Percentiles rank a stretch among this genome's conserved stretches.
Evolutionary conservation across 2,329 filamentous ascomycete species (phyloP).

Genomic region (Aspergillus sp.): DNA sequence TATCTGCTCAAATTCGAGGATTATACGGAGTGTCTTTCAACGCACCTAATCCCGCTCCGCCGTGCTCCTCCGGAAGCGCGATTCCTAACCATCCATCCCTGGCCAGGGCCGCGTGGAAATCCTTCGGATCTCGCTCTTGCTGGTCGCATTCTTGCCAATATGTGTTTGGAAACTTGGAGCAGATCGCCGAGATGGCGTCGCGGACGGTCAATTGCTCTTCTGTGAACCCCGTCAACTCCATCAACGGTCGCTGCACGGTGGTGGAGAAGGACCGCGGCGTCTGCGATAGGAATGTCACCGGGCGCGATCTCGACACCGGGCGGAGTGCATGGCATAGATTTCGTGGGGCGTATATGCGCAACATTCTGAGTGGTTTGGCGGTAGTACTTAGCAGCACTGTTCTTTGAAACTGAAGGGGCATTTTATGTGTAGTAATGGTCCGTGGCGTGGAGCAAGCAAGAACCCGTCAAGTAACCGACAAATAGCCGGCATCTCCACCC

Average conservation of each 20-base stretch:
- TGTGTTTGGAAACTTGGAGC: constrained; percentile 65
- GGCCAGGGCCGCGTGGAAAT: constrained; percentile 73
- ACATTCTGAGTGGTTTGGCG: constrained; percentile 2
- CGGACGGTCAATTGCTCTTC: constrained; percentile 71
- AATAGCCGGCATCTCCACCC: not conserved
- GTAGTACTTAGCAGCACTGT: not conserved
- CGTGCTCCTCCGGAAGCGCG: constrained; percentile 70
- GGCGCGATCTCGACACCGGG: not conserved
- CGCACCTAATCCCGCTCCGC: constrained; percentile 66
- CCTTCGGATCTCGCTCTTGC: constrained; percentile 67
- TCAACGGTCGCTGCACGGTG: constrained; percentile 47
- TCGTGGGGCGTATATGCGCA: not conserved
- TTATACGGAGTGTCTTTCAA: not conserved
- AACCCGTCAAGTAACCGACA: not conserved
- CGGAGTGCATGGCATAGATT: not conserved
- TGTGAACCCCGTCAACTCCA: constrained; percentile 72
- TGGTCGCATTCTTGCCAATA: constrained; percentile 78
- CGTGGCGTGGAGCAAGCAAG: not conserved
- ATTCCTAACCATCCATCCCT: constrained; percentile 80
- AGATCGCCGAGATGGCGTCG: constrained; percentile 68
- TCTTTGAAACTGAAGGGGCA: not conserved
- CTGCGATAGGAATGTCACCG: not conserved
- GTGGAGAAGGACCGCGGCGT: constrained; percentile 29
- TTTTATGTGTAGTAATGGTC: not conserved
- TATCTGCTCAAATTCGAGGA: not conserved